Percentiles rank a stretch among this genome's conserved stretches.
Evolutionary conservation across 2,329 filamentous ascomycete species (phyloP).

Genomic region (Escovopsis sp.): DNA sequence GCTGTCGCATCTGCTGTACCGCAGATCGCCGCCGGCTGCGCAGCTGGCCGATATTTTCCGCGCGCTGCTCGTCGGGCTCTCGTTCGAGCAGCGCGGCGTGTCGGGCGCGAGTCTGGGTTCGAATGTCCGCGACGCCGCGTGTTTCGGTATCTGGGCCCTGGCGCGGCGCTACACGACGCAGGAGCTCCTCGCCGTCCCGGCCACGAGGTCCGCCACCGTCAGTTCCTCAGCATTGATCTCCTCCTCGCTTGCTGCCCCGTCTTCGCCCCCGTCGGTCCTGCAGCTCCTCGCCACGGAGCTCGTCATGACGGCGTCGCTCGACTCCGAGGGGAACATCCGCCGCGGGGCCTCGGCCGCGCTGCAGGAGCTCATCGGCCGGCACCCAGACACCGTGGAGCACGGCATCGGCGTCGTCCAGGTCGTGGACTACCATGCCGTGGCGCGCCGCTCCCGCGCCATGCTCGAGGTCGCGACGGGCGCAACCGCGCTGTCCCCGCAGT

Average conservation of each 20-base stretch:
- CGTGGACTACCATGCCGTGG: slow-evolving; percentile 88
- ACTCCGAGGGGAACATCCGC: slow-evolving; percentile 85
- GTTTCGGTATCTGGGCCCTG: slow-evolving; percentile 89
- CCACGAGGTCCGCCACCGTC: too few relatives aligned
- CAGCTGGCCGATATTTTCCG: slow-evolving; percentile 62
- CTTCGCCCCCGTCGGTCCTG: slow-evolving; percentile 35
- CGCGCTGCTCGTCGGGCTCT: slow-evolving; percentile 61
- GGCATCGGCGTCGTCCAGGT: slow-evolving; percentile 78
- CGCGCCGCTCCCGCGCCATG: slow-evolving; percentile 70
- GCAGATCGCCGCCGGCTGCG: slow-evolving; percentile 57
- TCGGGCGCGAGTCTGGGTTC: slow-evolving; percentile 76
- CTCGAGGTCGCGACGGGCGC: slow-evolving; percentile 58
- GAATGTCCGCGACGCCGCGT: slow-evolving; percentile 87
- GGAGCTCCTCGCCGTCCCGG: slow-evolving; percentile 54
- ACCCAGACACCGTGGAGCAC: slow-evolving; percentile 67
- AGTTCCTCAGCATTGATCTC: too few relatives aligned
- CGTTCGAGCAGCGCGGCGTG: slow-evolving; percentile 76
- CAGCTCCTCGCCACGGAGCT: slow-evolving; percentile 72
- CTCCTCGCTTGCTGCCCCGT: slow-evolving; percentile 26
- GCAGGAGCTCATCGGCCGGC: slow-evolving; percentile 84
- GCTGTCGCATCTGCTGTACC: slow-evolving; percentile 72
- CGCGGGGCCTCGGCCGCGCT: slow-evolving; percentile 84
- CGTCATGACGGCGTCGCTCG: slow-evolving; percentile 66
- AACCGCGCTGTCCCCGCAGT: slow-evolving; percentile 50
- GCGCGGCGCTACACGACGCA: slow-evolving; percentile 71